Conservation (phyloP, 176 grass and related monocot genomes). For the Carex parvula region DNA sequence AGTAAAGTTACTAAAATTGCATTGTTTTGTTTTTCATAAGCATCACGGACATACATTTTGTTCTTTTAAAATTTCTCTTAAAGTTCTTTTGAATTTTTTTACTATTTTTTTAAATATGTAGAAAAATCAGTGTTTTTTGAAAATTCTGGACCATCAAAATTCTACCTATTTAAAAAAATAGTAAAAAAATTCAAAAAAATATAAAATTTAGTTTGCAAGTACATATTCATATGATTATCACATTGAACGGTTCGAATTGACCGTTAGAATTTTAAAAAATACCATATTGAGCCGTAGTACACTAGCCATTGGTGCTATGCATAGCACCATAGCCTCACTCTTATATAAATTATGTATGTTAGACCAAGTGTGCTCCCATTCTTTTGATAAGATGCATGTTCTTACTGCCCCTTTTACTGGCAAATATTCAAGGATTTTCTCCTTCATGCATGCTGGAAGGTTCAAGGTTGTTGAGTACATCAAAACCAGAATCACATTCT, state of each 20-base stretch:
- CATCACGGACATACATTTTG: neutral
- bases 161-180: too few species aligned
- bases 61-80: neutral
- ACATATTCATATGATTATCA: too few species aligned
- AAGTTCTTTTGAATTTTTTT: neutral
- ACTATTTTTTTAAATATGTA: too few species aligned
- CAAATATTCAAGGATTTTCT: conserved; percentile 7
- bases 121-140: too few species aligned
- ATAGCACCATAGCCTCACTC: too few species aligned
- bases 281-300: too few species aligned
- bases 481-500: neutral
- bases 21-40: neutral
- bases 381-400: conserved; percentile 2
- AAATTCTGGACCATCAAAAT: too few species aligned
- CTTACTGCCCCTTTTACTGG: neutral
- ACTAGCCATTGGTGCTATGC: too few species aligned
- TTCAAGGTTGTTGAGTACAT: neutral
- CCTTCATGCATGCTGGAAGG: neutral
- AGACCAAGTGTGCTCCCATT: neutral
- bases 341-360: neutral
- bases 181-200: too few species aligned
- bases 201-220: too few species aligned
- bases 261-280: too few species aligned
- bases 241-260: too few species aligned
- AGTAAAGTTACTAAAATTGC: neutral